Percentiles rank a stretch among this genome's conserved stretches.
Conservation (phyloP, 257 asterid species). For the Solanum chilense region DNA sequence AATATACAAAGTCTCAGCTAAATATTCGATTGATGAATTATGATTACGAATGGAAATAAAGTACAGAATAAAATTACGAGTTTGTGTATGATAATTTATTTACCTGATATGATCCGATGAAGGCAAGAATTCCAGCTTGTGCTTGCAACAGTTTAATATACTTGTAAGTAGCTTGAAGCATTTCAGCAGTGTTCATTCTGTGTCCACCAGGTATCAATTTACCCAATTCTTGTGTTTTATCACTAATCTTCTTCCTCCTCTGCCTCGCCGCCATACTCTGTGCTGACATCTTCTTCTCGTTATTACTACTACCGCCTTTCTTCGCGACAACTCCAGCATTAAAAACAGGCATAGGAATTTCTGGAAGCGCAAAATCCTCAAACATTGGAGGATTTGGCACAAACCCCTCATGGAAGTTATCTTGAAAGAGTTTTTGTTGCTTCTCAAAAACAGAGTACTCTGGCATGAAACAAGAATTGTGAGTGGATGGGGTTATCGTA, state of each 20-base stretch:
- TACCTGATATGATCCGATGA: conserved; percentile 35
- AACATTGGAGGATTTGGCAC: conserved; percentile 17
- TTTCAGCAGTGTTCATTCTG: conserved; percentile 90
- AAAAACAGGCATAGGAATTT: conserved; percentile 2
- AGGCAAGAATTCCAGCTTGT: conserved; percentile 48
- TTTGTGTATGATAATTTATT: neutral
- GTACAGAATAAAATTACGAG: neutral
- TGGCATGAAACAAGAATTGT: neutral
- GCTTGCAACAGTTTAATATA: conserved; percentile 72
- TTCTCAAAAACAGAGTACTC: neutral
- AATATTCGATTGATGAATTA: neutral
- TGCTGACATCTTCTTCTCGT: conserved; percentile 36
- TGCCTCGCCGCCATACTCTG: conserved; percentile 84
- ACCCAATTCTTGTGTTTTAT: conserved; percentile 78
- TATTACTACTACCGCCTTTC: neutral
- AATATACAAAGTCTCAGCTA: neutral
- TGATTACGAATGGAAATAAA: neutral
- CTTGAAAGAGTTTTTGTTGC: conserved; percentile 2
- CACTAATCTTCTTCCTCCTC: conserved; percentile 75
- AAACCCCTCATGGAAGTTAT: conserved; percentile 3
- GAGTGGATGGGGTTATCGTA: neutral
- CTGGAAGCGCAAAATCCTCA: conserved; percentile 5
- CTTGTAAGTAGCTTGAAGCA: conserved; percentile 70
- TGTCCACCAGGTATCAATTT: conserved; percentile 80
- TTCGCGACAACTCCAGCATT: neutral